phyloP scores from a whole-genome alignment of 805 yeast species.

The Pichia eremophila region DNA sequence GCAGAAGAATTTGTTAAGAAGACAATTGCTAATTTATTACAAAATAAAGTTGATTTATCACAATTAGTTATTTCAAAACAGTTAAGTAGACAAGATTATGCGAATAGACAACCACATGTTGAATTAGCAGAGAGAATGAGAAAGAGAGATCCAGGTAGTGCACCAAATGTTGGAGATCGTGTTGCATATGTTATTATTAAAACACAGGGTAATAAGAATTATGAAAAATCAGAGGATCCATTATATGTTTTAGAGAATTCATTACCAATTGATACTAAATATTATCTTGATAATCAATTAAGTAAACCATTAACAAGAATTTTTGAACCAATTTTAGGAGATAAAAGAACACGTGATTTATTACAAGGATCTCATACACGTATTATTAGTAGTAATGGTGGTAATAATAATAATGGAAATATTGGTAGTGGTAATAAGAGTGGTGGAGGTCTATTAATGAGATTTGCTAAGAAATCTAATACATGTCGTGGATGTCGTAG shows the following conservation, averaged over 20 bases:
- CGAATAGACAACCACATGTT: slow-evolving; percentile 95
- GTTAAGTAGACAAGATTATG: slow-evolving; percentile 78
- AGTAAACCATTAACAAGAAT: slow-evolving; percentile 89
- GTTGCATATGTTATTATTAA: slow-evolving; percentile 92
- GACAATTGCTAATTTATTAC: slow-evolving; percentile 82
- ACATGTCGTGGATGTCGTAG: slow-evolving; percentile 83
- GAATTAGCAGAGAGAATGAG: slow-evolving; percentile 94
- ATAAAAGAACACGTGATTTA: slow-evolving; percentile 66
- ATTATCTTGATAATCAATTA: slow-evolving; percentile 85
- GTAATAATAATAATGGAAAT: slow-evolving; percentile 29
- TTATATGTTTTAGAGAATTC: slow-evolving; percentile 85
- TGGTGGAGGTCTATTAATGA: slow-evolving; percentile 56
- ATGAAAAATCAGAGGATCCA: slow-evolving; percentile 96
- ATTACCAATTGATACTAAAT: slow-evolving; percentile 87
- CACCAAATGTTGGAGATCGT: slow-evolving; percentile 95
- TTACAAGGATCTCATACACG: slow-evolving; percentile 80
- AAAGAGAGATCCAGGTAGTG: slow-evolving; percentile 94
- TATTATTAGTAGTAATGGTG: slow-evolving; percentile 61
- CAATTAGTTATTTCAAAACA: slow-evolving; percentile 92
- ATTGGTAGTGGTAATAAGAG: too few relatives aligned
- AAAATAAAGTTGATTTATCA: slow-evolving; percentile 86
- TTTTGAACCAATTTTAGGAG: slow-evolving; percentile 92
- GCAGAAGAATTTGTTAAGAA: slow-evolving; percentile 81
- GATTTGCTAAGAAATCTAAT: slow-evolving; percentile 82
- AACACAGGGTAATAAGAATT: slow-evolving; percentile 76